Conservation (phyloP, 129 eudicot species). For the Flaveria ramosissima region DNA sequence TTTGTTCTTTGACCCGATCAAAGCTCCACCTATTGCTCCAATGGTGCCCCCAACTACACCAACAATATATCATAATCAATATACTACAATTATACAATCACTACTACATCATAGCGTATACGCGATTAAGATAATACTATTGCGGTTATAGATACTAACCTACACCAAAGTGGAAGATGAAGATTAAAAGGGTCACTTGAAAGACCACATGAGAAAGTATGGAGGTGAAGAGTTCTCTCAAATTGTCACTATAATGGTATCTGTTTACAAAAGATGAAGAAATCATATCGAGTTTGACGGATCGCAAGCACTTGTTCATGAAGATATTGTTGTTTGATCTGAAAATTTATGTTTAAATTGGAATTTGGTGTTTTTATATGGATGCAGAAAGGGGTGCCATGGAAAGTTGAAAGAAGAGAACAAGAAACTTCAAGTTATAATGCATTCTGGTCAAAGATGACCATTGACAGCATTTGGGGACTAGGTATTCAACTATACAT, state of each 20-base stretch:
- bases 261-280: conserved; percentile 17
- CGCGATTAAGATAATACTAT: not conserved
- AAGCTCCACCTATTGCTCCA: conserved; percentile 35
- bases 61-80: not conserved
- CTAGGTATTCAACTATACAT: not conserved
- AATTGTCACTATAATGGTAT: conserved; percentile 14
- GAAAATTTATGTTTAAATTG: not conserved
- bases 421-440: conserved; percentile 25
- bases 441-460: conserved; percentile 31
- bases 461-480: conserved; percentile 9
- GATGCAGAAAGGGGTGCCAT: conserved; percentile 1
- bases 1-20: conserved; percentile 35
- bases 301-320: not conserved
- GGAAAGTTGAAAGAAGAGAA: conserved; percentile 27
- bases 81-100: not conserved
- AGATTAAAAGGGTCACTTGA: conserved; percentile 20
- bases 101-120: not conserved
- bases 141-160: conserved; percentile 4
- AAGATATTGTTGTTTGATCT: not conserved
- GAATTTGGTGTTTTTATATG: conserved; percentile 12
- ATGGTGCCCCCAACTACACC: conserved; percentile 34
- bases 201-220: conserved; percentile 28
- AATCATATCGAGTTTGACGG: not conserved
- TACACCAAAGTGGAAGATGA: conserved; percentile 35
- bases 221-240: conserved; percentile 29